Conservation (phyloP, 225 moss, liverwort and hornwort genomes). For the Polytrichum commune region DNA sequence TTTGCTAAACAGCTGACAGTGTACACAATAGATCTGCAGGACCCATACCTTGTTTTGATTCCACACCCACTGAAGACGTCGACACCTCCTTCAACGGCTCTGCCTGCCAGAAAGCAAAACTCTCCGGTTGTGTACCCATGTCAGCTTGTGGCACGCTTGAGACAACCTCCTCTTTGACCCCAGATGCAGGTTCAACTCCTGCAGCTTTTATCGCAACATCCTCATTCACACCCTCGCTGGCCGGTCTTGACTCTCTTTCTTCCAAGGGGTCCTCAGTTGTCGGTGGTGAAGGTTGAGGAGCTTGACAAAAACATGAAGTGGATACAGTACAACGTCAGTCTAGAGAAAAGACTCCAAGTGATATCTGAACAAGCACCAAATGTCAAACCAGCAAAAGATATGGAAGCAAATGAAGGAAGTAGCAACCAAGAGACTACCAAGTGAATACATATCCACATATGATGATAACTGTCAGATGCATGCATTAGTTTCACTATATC, state of each 20-base stretch:
- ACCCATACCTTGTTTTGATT: constrained; percentile 34
- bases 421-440: no score
- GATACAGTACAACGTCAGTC: no score
- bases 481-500: no score
- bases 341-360: no score
- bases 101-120: constrained; percentile 15
- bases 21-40: background rate
- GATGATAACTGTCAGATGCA: no score
- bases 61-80: constrained; percentile 11
- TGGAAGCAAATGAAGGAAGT: no score
- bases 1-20: no score
- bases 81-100: constrained; percentile 24
- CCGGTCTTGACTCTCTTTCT: constrained; percentile 20
- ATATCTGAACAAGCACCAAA: no score
- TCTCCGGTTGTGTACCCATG: constrained; percentile 18
- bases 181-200: constrained; percentile 14
- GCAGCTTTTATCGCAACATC: constrained; percentile 17
- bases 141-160: constrained; percentile 17
- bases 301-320: constrained; percentile 1
- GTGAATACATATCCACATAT: no score
- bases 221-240: constrained; percentile 22
- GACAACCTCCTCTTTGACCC: constrained; percentile 16
- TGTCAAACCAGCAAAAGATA: no score
- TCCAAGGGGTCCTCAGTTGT: constrained; percentile 13
- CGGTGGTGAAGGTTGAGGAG: constrained; percentile 19